Evolutionary conservation across 2,329 filamentous ascomycete species (phyloP).

Genomic region (Penicillium sp.): DNA sequence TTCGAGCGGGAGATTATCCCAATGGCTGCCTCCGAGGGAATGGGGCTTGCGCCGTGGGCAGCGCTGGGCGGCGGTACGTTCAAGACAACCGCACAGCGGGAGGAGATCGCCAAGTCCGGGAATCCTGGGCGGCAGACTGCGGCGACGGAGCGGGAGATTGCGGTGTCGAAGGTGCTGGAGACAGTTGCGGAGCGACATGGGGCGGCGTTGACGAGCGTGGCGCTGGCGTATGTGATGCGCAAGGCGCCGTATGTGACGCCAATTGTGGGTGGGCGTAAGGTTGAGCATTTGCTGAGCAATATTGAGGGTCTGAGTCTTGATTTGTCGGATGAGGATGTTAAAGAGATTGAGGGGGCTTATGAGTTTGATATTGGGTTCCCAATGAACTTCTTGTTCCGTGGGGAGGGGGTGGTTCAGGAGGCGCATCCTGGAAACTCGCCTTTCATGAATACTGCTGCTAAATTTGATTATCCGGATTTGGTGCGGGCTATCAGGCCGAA

Average conservation of each 20-base stretch:
- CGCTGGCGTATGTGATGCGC: conserved; percentile 54
- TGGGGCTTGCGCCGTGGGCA: conserved; percentile 59
- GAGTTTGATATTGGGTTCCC: conserved; percentile 51
- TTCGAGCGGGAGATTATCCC: conserved; percentile 69
- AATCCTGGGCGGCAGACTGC: conserved; percentile 28
- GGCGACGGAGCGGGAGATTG: conserved; percentile 12
- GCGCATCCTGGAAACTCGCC: conserved; percentile 12
- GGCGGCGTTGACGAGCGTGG: conserved; percentile 28
- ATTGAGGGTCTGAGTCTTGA: conserved; percentile 55
- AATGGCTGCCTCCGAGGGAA: conserved; percentile 62
- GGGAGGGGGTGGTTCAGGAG: conserved; percentile 8
- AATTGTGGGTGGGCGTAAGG: conserved; percentile 53
- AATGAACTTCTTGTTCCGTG: conserved; percentile 16
- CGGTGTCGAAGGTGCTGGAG: conserved; percentile 24
- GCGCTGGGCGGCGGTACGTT: conserved; percentile 52
- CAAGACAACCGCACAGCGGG: conserved; percentile 39
- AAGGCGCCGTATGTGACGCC: conserved; percentile 57
- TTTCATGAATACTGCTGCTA: conserved; percentile 14
- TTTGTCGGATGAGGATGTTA: conserved; percentile 55
- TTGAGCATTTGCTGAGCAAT: conserved; percentile 55
- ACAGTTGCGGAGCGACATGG: conserved; percentile 15
- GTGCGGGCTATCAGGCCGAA: conserved; percentile 6
- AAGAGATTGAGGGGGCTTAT: conserved; percentile 54
- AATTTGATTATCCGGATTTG: conserved; percentile 22
- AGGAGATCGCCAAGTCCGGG: conserved; percentile 33